Evolutionary conservation across 1,139 yeast genomes (phyloP).

Genomic region (Taphrina confusa): DNA sequence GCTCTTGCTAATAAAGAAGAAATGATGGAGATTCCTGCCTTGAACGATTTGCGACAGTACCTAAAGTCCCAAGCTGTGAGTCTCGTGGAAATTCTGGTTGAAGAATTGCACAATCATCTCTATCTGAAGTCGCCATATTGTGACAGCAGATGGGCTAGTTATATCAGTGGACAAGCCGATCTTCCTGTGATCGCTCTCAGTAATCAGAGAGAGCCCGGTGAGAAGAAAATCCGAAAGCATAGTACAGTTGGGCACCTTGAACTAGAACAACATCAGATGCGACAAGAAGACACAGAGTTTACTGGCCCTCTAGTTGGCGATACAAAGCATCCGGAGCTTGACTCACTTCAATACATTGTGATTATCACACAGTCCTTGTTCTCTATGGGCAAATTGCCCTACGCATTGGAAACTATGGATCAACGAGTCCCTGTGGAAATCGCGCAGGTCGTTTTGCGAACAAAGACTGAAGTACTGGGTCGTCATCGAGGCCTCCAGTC

Average conservation of each 20-base stretch:
- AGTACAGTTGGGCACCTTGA: conserved; percentile 1
- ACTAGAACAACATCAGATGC: conserved; percentile 10
- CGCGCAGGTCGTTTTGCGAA: conserved; percentile 58
- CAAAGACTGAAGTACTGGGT: conserved; percentile 62
- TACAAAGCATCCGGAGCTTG: conserved; percentile 48
- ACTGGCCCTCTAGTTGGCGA: background rate
- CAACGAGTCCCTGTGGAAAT: conserved; percentile 55
- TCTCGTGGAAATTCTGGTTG: conserved; percentile 60
- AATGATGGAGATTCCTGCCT: conserved; percentile 55
- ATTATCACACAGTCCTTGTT: conserved; percentile 61
- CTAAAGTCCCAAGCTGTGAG: conserved; percentile 33
- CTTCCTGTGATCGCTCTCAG: conserved; percentile 51
- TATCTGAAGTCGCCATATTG: conserved; percentile 59
- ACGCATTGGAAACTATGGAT: conserved; percentile 59
- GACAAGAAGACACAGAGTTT: background rate
- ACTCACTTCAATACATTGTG: conserved; percentile 60
- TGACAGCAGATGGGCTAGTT: conserved; percentile 46
- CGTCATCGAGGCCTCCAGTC: conserved; percentile 16
- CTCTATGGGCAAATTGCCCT: conserved; percentile 63
- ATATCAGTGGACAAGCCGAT: conserved; percentile 43
- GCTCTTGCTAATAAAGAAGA: conserved; percentile 60
- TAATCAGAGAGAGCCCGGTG: background rate
- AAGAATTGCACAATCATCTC: conserved; percentile 71
- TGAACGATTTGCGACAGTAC: conserved; percentile 36
- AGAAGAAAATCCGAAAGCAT: conserved; percentile 3